Evolutionary conservation across 192 early-diverging fungal genomes (phyloP), one percentile per base, ranked within the genome.

Genomic region (Umbelopsis vinacea): DNA sequence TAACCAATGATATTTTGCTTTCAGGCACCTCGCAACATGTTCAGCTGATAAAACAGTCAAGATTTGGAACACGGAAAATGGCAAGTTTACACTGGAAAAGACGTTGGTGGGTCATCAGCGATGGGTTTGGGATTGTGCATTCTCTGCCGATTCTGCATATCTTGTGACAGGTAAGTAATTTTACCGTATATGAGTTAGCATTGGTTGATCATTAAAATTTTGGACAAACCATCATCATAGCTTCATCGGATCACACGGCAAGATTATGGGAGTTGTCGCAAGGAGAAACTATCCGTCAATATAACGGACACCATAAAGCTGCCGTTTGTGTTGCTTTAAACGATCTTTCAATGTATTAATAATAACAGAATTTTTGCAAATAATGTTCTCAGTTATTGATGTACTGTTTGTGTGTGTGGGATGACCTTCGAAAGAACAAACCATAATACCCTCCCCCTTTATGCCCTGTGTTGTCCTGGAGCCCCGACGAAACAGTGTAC

Each of bases 121-220:
- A 66, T 96, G 95, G 95, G 95, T 95, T 2, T 96, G 95, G 95
- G 95, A 96, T 78, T 92, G 90, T 74, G 90, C 92, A 0, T 96
- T 96, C 74, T 93, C 92, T 21, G 95, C 94, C 0, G 95, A 96
- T 71, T 96, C 95, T 17, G 95, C 94, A 14, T 95, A 95, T 76
- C 79, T 96, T 21, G 93, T 96, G 0, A 94, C 94, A 21, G 92
- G 82, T 81, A 74, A 73, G 57, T 70, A 7, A 52, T 7, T 3
- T 63, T 45, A 45, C 17, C 15, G 35, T 9, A 19, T n/a, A 12
- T 23, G 29, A 15, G 22, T 33, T 17, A 19, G 4, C 15, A 45
- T 17, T 50, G 48, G n/a, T 6, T 50, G 48, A 21, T 50, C n/a
- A 66, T 2, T 66, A 22, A 38, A 11, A 3, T 21, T 66, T 15